These are phyloP conservation scores for Acacia melanoxylon DNA, from an alignment of 306 rosid genomes.

Conservation along the genomic window DNA sequence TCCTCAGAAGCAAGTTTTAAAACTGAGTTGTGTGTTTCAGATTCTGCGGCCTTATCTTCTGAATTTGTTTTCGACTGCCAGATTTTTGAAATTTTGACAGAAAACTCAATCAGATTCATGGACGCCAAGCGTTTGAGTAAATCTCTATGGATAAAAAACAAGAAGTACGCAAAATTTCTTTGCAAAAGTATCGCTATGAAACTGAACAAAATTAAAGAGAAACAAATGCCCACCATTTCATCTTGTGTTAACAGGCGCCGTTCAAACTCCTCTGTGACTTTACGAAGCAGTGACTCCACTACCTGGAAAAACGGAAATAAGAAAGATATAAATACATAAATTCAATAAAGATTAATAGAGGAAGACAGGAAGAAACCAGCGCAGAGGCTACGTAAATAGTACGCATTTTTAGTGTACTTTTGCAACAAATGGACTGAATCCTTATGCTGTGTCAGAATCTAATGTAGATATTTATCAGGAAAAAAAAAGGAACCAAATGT, in stretches of 20 bases:
- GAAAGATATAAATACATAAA: neutral
- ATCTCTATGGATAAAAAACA: slow-evolving; percentile 2
- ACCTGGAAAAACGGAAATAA: slow-evolving; percentile 46
- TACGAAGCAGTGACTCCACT: slow-evolving; percentile 69
- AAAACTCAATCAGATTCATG: slow-evolving; percentile 10
- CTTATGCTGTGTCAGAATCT: neutral
- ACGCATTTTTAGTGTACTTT: neutral
- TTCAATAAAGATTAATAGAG: neutral
- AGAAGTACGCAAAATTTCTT: neutral
- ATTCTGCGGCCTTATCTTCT: slow-evolving; percentile 37
- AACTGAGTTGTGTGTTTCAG: slow-evolving; percentile 36
- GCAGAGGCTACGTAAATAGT: neutral
- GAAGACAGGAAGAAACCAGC: neutral
- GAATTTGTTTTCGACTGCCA: slow-evolving; percentile 52
- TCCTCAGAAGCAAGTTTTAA: slow-evolving; percentile 40
- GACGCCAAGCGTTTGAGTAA: neutral
- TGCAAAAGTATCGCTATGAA: neutral
- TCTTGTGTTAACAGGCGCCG: slow-evolving; percentile 54
- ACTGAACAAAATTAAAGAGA: slow-evolving; percentile 5
- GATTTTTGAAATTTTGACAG: slow-evolving; percentile 15
- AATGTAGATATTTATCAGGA: neutral
- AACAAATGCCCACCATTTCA: slow-evolving; percentile 49
- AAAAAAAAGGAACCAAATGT: neutral
- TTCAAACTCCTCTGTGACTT: slow-evolving; percentile 88
- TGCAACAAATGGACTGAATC: neutral